Evolutionary conservation across 2,329 filamentous ascomycete genomes (phyloP).

Genomic region (Aspergillus puulaauensis): DNA sequence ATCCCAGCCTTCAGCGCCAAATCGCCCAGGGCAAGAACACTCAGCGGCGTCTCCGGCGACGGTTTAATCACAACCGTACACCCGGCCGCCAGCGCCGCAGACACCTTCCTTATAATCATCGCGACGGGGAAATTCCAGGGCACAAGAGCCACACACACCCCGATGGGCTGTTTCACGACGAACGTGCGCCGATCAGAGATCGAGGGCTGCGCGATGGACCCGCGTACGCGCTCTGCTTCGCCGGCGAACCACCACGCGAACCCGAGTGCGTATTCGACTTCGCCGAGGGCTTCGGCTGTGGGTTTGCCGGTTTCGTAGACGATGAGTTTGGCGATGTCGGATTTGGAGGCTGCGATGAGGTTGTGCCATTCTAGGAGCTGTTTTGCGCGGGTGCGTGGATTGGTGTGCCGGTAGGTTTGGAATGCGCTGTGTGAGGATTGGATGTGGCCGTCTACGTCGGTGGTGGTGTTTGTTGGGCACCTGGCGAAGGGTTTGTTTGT

Average conservation of each 20-base stretch:
- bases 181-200: not conserved
- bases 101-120: not conserved
- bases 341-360: not conserved
- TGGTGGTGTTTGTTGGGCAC: not conserved
- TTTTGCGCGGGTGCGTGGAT: not conserved
- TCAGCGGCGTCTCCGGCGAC: slow-evolving; percentile 34
- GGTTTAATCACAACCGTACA: slow-evolving; percentile 39
- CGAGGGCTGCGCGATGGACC: not conserved
- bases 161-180: not conserved
- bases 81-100: not conserved
- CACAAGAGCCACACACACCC: not conserved
- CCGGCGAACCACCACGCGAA: not conserved
- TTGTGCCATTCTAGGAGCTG: not conserved
- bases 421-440: not conserved
- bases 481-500: not conserved
- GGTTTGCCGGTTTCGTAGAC: not conserved
- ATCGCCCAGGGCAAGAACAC: slow-evolving; percentile 27
- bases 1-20: slow-evolving; percentile 29
- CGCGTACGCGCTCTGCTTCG: not conserved
- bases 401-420: not conserved
- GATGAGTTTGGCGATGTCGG: not conserved
- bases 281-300: not conserved
- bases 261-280: not conserved
- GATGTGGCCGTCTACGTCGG: not conserved
- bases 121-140: not conserved